A percentile compares a stretch with the other conserved stretches of the same genome.
Conservation (phyloP, 805 yeast species). For the Ogataea paraovalis region DNA sequence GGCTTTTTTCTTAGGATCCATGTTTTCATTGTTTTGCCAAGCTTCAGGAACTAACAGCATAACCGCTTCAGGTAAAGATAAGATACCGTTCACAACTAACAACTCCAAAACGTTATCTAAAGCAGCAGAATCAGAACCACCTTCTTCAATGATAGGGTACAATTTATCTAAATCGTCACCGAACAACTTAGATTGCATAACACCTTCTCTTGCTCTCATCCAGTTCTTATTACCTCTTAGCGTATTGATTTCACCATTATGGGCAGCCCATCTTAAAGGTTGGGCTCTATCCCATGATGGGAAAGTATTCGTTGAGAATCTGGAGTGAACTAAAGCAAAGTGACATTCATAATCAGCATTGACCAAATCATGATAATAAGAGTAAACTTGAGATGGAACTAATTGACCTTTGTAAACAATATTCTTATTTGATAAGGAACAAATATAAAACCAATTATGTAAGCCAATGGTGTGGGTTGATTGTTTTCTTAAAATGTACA, state of each 20-base stretch:
- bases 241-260: conserved; percentile 97
- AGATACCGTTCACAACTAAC: conserved; percentile 84
- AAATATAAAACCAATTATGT: conserved; percentile 96
- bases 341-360: conserved; percentile 93
- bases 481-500: conserved; percentile 84
- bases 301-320: conserved; percentile 96
- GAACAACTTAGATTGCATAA: conserved; percentile 80
- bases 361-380: conserved; percentile 87
- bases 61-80: conserved; percentile 93
- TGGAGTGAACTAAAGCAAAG: conserved; percentile 93
- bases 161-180: conserved; percentile 89
- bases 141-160: conserved; percentile 95
- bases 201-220: conserved; percentile 99
- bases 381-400: conserved; percentile 94
- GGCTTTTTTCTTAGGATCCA: conserved; percentile 90
- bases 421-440: conserved; percentile 82
- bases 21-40: conserved; percentile 82
- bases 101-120: conserved; percentile 93
- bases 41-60: conserved; percentile 98
- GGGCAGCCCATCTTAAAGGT: conserved; percentile 96
- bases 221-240: conserved; percentile 97
- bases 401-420: conserved; percentile 97
- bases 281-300: conserved; percentile 99
- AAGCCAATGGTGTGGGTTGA: conserved; percentile 87
- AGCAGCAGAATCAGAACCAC: conserved; percentile 98